Conservation (phyloP, 2,329 filamentous ascomycete species). For the Cytospora leucostoma region DNA sequence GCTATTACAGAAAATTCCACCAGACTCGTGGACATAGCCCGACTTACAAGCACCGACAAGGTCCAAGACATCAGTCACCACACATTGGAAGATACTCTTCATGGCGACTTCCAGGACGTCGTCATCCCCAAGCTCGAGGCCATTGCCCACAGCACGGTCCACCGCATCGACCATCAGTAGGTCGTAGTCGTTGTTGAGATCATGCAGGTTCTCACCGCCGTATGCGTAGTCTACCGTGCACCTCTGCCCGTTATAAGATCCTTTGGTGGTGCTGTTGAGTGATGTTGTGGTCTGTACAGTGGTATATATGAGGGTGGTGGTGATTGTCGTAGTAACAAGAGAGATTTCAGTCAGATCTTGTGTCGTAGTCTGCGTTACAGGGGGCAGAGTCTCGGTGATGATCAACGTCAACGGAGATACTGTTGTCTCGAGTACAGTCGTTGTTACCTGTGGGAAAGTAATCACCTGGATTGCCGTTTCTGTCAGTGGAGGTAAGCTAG, state of each 20-base stretch:
- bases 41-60: constrained; percentile 9
- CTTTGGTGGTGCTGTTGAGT: neutral
- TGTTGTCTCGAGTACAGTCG: neutral
- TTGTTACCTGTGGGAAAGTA: neutral
- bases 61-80: neutral
- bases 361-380: neutral
- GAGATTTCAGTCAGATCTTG: neutral
- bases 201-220: constrained; percentile 15
- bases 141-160: neutral
- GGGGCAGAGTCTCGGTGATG: constrained; percentile 3
- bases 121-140: neutral
- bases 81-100: constrained; percentile 18
- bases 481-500: neutral
- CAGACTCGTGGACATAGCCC: neutral
- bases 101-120: neutral
- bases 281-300: neutral
- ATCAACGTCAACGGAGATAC: neutral
- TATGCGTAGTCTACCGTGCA: constrained; percentile 7
- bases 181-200: constrained; percentile 18
- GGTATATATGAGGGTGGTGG: constrained; percentile 1
- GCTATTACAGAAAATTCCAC: neutral
- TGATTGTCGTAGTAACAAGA: neutral
- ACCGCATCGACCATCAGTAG: constrained; percentile 3
- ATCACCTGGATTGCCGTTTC: neutral
- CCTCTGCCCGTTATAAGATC: neutral